Percentiles rank a stretch among this genome's conserved stretches.
Evolutionary conservation across 2,329 filamentous ascomycete genomes (phyloP).

Genomic region (Fusarium sp.): DNA sequence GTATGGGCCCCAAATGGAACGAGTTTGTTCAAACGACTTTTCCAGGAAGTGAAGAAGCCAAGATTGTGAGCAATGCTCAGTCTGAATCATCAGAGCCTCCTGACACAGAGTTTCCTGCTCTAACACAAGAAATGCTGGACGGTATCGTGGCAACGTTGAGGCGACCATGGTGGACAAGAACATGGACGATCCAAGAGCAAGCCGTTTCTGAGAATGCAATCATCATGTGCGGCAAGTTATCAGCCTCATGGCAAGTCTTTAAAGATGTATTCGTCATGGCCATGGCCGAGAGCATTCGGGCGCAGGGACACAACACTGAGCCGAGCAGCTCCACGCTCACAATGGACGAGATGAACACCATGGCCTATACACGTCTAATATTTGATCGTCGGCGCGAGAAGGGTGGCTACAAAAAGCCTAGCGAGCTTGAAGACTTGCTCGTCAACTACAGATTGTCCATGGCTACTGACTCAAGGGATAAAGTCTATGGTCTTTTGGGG

Average conservation of each 20-base stretch:
- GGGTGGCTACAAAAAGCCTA: background rate
- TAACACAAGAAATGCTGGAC: background rate
- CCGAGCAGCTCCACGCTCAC: background rate
- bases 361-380: background rate
- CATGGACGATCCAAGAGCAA: conserved; percentile 1
- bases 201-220: background rate
- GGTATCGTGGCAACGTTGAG: background rate
- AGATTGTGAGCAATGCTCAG: background rate
- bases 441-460: background rate
- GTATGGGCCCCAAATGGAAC: background rate
- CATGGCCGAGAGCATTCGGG: background rate
- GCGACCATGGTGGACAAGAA: conserved; percentile 1
- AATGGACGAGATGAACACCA: background rate
- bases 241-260: background rate
- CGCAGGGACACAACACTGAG: background rate
- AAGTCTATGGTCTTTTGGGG: background rate
- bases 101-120: background rate
- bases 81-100: background rate
- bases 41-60: background rate
- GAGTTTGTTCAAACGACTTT: background rate
- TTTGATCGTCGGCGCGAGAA: background rate
- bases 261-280: background rate
- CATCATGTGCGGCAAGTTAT: background rate
- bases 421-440: background rate
- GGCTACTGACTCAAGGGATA: background rate